Percentiles rank a stretch among this genome's conserved stretches.
Evolutionary conservation across 148 eudicot species (phyloP).

Genomic region (Diospyros lotus): DNA sequence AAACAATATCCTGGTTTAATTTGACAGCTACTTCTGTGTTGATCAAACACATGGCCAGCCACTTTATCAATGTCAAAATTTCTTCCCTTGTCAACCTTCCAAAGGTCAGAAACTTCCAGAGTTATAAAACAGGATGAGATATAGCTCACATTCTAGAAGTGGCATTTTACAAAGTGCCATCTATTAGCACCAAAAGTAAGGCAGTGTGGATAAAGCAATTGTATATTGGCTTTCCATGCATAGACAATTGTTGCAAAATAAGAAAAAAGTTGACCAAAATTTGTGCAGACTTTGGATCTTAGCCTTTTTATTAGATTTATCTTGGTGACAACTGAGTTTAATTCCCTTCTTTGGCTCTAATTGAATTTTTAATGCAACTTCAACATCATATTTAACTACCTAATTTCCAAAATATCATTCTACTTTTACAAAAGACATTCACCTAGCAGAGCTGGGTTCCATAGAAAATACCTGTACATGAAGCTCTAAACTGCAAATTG

Average conservation of each 20-base stretch:
- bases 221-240: background rate
- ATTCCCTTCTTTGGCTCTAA: background rate
- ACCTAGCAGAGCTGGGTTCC: background rate
- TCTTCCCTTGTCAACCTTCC: constrained; percentile 38
- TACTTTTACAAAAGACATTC: background rate
- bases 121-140: constrained; percentile 9
- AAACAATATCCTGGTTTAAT: constrained; percentile 59
- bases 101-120: constrained; percentile 1
- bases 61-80: constrained; percentile 32
- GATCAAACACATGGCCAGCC: constrained; percentile 45
- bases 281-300: background rate
- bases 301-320: background rate
- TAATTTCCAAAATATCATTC: background rate
- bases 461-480: constrained; percentile 28
- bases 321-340: background rate
- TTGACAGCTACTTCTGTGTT: constrained; percentile 16
- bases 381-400: background rate
- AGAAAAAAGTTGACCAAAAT: background rate
- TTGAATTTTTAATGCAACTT: background rate
- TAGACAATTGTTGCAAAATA: background rate
- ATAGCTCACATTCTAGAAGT: background rate
- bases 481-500: constrained; percentile 18
- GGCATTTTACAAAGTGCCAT: background rate
- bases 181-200: background rate
- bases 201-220: background rate